Percentiles rank a stretch among this genome's conserved stretches.
Conservation (phyloP, 495 filamentous ascomycete genomes). For the Penicillium alfredii region DNA sequence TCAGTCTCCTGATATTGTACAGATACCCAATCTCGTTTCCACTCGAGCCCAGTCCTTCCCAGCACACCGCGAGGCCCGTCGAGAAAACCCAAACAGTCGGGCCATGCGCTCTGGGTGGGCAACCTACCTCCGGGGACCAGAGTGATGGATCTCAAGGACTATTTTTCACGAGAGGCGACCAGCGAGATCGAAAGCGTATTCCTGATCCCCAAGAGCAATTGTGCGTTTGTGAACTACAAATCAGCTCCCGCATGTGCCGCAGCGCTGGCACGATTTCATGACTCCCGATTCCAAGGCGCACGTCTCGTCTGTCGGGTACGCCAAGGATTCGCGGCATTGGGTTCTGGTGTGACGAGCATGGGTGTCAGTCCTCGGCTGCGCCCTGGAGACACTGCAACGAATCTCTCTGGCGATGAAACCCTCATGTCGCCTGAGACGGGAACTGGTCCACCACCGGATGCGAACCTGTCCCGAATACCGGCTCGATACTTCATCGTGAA, state of each 20-base stretch:
- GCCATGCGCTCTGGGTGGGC: conserved; percentile 94
- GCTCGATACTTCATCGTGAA: conserved; percentile 92
- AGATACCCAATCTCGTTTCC: conserved; percentile 17
- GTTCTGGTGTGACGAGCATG: too few species aligned
- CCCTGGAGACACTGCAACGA: not conserved
- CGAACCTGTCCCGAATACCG: conserved; percentile 28
- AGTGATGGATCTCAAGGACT: conserved; percentile 76
- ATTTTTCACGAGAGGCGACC: conserved; percentile 78
- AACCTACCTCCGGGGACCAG: conserved; percentile 81
- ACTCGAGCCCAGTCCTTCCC: conserved; percentile 15
- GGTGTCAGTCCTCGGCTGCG: too few species aligned
- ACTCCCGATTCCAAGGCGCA: conserved; percentile 82
- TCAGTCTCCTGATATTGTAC: too few species aligned
- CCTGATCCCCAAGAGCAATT: conserved; percentile 95
- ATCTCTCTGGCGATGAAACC: conserved; percentile 19
- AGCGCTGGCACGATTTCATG: conserved; percentile 81
- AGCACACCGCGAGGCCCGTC: conserved; percentile 77
- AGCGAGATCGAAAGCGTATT: conserved; percentile 84
- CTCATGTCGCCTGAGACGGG: conserved; percentile 5
- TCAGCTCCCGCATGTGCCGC: conserved; percentile 70
- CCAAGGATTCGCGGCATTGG: conserved; percentile 44
- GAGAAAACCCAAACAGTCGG: conserved; percentile 86
- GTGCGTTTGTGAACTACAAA: conserved; percentile 94
- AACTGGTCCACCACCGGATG: conserved; percentile 1
- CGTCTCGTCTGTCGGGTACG: conserved; percentile 88